Conservation (phyloP, 2,329 filamentous ascomycete species). For the Pleoardoris graminearum region DNA sequence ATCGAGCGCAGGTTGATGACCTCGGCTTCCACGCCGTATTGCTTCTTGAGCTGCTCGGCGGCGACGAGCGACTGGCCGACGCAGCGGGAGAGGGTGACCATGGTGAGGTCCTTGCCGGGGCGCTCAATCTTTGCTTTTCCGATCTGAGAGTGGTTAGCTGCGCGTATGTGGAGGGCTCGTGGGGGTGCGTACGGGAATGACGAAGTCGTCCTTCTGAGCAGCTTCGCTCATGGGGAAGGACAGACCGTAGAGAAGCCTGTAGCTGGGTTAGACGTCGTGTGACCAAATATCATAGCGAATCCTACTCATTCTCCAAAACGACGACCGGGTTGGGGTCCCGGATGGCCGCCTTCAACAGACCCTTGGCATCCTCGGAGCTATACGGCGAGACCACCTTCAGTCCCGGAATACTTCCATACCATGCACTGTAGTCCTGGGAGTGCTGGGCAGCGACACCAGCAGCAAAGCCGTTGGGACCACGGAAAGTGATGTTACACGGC, state of each 20-base stretch:
- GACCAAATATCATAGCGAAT: background rate
- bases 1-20: constrained; percentile 97
- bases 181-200: constrained; percentile 66
- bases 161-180: background rate
- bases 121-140: constrained; percentile 99
- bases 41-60: constrained; percentile 89
- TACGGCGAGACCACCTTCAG: constrained; percentile 96
- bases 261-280: constrained; percentile 23
- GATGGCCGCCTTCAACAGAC: constrained; percentile 95
- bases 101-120: constrained; percentile 90
- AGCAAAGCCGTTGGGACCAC: constrained; percentile 97
- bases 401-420: constrained; percentile 98
- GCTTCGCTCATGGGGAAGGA: constrained; percentile 96
- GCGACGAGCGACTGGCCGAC: constrained; percentile 89
- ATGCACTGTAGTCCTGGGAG: constrained; percentile 97
- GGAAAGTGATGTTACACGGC: constrained; percentile 99
- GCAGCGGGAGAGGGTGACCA: constrained; percentile 91
- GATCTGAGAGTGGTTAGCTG: constrained; percentile 55
- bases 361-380: constrained; percentile 98
- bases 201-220: constrained; percentile 94
- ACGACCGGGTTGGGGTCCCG: constrained; percentile 97
- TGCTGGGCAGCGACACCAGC: constrained; percentile 95
- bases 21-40: constrained; percentile 93
- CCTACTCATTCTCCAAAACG: constrained; percentile 59
- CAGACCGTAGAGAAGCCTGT: constrained; percentile 82